Evolutionary conservation across 2,329 filamentous ascomycete species (phyloP), one percentile per base, ranked within the genome.

Genomic region (Simplicillium aogashimaense): DNA sequence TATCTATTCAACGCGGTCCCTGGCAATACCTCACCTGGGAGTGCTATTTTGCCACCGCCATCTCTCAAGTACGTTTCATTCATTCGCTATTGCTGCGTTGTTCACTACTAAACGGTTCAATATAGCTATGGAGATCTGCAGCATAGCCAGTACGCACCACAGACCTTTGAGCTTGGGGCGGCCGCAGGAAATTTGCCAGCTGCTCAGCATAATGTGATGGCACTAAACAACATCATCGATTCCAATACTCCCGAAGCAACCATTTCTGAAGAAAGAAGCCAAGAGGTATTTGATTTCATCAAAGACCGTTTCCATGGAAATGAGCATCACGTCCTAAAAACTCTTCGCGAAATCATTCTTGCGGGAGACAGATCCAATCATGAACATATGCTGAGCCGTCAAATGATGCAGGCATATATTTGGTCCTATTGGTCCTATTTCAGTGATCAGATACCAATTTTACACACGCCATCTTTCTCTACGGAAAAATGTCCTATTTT

Each of bases 321-420:
- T 16, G 80, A 86, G 18, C 78, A 87, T 50, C 74, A 84, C 1
- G 81, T 83, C 0, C 73, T 84, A 20, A 78, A 83, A 46, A 81
- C 82, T 47, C 78, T 82, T 45, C 87, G 88, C 53, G 85, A 86
- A 37, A 75, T 73, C 37, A 76, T 95, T 18, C 66, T 94, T 41
- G 80, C 87, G 20, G 90, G 89, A 12, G 80, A 94, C 53, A 76
- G 83, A 39, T 76, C 80, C 38, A 65, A 76, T 28, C 72, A 76
- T 39, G 63, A 66, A 17, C 77, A 82, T 44, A 73, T 81, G 67
- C 66, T 97, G 45, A 94, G 90, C 58, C 72, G 89, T 52, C 79
- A 83, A 52, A 95, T 95, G 86, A 94, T 97, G 84, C 87, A 95
- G 61, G 83, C 81, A 3, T 97, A 95, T 54, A 88, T 94, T 48